phyloP scores from a whole-genome alignment of 164 flowering plant species.

The Macadamia tetraphylla region DNA sequence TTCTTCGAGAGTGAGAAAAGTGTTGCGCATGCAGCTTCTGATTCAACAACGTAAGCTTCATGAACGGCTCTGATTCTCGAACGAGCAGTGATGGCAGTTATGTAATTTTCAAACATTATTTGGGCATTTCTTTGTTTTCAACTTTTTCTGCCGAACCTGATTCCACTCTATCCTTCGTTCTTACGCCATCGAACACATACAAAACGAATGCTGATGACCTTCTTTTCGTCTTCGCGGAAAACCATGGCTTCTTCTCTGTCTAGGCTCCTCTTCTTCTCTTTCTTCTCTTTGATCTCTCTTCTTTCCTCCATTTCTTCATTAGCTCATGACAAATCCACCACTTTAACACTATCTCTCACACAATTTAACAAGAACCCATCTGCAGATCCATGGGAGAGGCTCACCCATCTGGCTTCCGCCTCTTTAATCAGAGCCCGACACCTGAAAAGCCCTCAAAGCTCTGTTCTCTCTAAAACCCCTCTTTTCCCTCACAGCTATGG shows the following conservation, averaged over 20 bases:
- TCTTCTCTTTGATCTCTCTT: conserved; percentile 13
- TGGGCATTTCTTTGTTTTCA: too few relatives aligned
- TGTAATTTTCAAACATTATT: too few relatives aligned
- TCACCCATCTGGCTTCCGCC: conserved; percentile 32
- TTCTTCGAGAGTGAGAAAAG: too few relatives aligned
- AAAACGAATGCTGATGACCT: too few relatives aligned
- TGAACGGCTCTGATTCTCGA: too few relatives aligned
- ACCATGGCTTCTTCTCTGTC: conserved; percentile 18
- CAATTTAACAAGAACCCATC: conserved; percentile 19
- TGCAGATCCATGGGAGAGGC: conserved; percentile 21
- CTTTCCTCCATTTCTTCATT: conserved; percentile 12
- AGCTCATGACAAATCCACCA: conserved; percentile 1
- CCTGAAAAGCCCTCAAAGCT: conserved; percentile 30
- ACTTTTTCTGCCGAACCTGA: too few relatives aligned
- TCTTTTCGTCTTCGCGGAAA: background rate
- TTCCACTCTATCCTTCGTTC: too few relatives aligned
- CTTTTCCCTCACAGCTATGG: conserved; percentile 50
- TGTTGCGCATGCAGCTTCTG: too few relatives aligned
- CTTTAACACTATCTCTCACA: conserved; percentile 31
- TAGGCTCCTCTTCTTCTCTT: conserved; percentile 9
- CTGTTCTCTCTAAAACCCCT: conserved; percentile 23
- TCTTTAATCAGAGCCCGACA: conserved; percentile 50
- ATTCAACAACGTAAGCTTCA: too few relatives aligned
- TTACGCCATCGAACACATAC: too few relatives aligned
- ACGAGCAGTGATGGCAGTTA: too few relatives aligned